Percentiles rank a stretch among this genome's conserved stretches.
phyloP scores from a whole-genome alignment of 768 basidiomycete genomes.

The Mycena rosella region DNA sequence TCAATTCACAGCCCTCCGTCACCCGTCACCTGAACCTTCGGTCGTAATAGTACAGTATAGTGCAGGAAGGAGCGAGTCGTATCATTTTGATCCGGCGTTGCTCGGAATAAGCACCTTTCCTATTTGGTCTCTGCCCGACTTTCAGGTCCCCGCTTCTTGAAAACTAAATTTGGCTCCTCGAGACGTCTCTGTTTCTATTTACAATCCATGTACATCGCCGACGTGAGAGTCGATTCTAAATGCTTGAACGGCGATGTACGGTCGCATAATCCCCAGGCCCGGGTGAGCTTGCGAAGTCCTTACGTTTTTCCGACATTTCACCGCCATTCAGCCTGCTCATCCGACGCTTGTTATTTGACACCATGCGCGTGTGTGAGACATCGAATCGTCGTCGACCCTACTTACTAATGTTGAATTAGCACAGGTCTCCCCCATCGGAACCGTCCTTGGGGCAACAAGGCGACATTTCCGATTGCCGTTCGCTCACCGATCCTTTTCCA shows the following conservation, averaged over 20 bases:
- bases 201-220: conserved; percentile 6
- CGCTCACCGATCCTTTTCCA: conserved; percentile 3
- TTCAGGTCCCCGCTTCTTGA: conserved; percentile 22
- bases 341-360: conserved; percentile 9
- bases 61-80: too few relatives aligned
- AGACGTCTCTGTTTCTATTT: conserved; percentile 14
- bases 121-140: conserved; percentile 19
- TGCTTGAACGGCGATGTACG: background rate
- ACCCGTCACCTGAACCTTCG: too few relatives aligned
- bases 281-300: too few relatives aligned
- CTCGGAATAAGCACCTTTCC: conserved; percentile 1
- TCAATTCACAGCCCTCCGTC: too few relatives aligned
- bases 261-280: conserved; percentile 6
- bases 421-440: too few relatives aligned
- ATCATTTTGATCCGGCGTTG: too few relatives aligned
- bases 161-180: conserved; percentile 17
- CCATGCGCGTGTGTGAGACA: background rate
- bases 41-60: too few relatives aligned
- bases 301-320: conserved; percentile 10
- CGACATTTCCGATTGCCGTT: background rate
- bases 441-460: background rate
- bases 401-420: background rate
- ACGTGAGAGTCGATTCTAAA: conserved; percentile 9
- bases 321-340: conserved; percentile 11
- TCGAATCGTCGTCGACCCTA: background rate